phyloP scores from a whole-genome alignment of 768 basidiomycete species.

The Piloderma croceum region DNA sequence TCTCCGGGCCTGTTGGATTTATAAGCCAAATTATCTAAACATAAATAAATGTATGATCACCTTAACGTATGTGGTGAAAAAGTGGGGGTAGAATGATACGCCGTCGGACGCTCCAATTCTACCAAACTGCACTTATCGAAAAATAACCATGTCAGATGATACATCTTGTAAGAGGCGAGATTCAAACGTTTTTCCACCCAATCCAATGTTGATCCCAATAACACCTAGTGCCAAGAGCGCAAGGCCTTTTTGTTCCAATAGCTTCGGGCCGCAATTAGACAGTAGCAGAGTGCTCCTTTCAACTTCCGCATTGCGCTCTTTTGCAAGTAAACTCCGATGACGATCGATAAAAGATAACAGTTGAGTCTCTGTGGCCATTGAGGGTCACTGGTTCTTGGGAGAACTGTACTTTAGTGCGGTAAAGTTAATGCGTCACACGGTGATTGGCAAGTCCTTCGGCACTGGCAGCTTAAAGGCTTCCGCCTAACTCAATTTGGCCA shows the following conservation, averaged over 20 bases:
- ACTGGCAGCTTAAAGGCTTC: no score
- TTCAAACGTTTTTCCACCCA: conserved; percentile 86
- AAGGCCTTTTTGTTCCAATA: conserved; percentile 86
- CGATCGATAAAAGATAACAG: conserved; percentile 49
- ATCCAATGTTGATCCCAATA: conserved; percentile 68
- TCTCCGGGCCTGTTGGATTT: conserved; percentile 66
- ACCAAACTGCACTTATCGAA: conserved; percentile 58
- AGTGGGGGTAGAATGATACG: conserved; percentile 61
- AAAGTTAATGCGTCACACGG: no score
- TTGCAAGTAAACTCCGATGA: conserved; percentile 58
- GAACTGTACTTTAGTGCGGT: no score
- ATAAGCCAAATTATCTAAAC: no score
- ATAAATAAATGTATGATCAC: no score
- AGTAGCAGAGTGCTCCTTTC: conserved; percentile 73
- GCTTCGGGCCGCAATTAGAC: conserved; percentile 74
- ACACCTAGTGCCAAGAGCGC: conserved; percentile 71
- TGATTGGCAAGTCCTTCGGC: no score
- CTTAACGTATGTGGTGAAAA: conserved; percentile 89
- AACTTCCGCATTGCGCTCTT: conserved; percentile 82
- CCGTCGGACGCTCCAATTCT: conserved; percentile 78
- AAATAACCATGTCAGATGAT: conserved; percentile 16
- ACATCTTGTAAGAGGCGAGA: conserved; percentile 1
- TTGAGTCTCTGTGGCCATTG: background rate
- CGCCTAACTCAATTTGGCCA: no score
- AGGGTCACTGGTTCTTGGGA: no score